Evolutionary conservation across 2,329 filamentous ascomycete species (phyloP), one percentile per base, ranked within the genome.

Genomic region (Fusarium kyushuense): DNA sequence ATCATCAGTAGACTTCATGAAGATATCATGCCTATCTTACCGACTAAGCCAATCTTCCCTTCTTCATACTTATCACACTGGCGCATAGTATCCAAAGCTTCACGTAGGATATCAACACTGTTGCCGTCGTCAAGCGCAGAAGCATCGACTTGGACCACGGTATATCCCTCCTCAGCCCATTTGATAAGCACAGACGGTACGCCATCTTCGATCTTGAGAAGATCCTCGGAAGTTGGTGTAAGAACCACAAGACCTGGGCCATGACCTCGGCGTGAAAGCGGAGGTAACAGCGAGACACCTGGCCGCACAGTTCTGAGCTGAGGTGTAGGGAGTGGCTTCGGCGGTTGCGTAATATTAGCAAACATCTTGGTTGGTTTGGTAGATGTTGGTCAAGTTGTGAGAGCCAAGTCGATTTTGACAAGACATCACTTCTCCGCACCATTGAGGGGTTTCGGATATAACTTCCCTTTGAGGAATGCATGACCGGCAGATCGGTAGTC

Each of bases 141-240:
- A 4, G 23, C 16, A 19, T 65, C 57, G 14, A 63, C 12, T 11
- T 63, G 63, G 0, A 81, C 87, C 2, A 92, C 88, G 0, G 85
- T 81, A 65, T 87, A 92, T 3, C 90, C 88, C 76, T 92, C 90
- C 74, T 92, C 90, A 0, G 89, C 89, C 90, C 90, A 92, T 76
- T 92, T 92, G 65, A 86, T 75, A 30, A 87, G 71, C 1, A 87
- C 86, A 9, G 84, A 81, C 0, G 89, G 89, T 51, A 82, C 81
- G 61, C 57, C 77, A 69, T 73, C 71, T 57, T 56, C 54, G 40
- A 69, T 75, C 33, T 53, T 67, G 35, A 69, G 52, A 3, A 54
- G 67, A 23, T 68, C 71, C 13, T 62, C 42, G 21, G 70, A 68
- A 33, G 75, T 66, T 32, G 60, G 16, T 12, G 72, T 53, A 10